These are phyloP conservation scores for Ceratorhiza oryzae-sativae DNA, from an alignment of 1,284 basidiomycete species.

Conservation along the genomic window DNA sequence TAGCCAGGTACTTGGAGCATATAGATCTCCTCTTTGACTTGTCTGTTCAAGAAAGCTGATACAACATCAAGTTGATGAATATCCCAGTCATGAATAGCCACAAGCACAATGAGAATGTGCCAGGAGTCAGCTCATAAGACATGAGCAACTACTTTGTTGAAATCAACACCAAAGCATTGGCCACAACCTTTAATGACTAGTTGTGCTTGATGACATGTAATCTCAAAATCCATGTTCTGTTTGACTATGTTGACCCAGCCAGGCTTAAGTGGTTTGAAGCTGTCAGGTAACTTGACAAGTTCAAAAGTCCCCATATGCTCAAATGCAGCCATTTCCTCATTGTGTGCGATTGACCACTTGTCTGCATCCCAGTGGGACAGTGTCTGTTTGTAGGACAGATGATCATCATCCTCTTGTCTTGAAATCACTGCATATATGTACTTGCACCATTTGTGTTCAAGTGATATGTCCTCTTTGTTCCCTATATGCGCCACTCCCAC, in stretches of 20 bases:
- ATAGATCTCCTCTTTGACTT: conserved; percentile 48
- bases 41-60: conserved; percentile 50
- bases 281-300: no score
- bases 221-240: not conserved
- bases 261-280: not conserved
- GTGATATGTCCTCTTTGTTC: not conserved
- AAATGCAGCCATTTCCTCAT: not conserved
- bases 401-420: not conserved
- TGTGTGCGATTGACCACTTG: not conserved
- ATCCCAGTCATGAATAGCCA: conserved; percentile 49
- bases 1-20: conserved; percentile 41
- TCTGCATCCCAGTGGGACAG: not conserved
- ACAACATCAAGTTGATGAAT: conserved; percentile 50
- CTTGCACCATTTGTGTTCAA: not conserved
- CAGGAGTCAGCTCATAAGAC: no score
- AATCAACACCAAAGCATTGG: not conserved
- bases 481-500: not conserved
- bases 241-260: not conserved
- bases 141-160: not conserved
- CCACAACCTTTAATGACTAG: not conserved
- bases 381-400: conserved; percentile 1
- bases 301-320: no score
- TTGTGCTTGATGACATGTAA: not conserved
- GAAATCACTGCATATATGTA: not conserved
- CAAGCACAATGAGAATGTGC: conserved; percentile 48